These are phyloP conservation scores for Paracoccidioides lutzii DNA, from an alignment of 2,329 filamentous ascomycete genomes.

Conservation along the genomic window DNA sequence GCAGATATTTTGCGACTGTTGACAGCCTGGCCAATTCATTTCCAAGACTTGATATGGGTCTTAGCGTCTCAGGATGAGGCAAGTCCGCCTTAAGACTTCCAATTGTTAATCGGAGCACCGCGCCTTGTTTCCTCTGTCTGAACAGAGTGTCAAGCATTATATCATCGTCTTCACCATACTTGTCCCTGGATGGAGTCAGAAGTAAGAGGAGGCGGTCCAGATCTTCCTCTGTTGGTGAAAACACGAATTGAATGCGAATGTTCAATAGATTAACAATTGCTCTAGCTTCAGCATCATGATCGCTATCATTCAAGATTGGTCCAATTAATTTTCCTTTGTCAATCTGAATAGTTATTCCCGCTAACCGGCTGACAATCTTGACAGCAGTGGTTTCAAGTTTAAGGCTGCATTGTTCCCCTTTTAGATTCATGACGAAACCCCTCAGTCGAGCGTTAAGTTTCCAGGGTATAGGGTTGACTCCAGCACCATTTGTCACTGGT, in stretches of 20 bases:
- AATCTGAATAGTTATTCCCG: slow-evolving; percentile 59
- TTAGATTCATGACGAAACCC: slow-evolving; percentile 61
- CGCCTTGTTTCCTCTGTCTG: slow-evolving; percentile 72
- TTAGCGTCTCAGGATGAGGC: slow-evolving; percentile 50
- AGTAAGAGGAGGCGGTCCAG: slow-evolving; percentile 70
- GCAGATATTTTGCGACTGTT: slow-evolving; percentile 83
- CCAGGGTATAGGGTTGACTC: slow-evolving; percentile 10
- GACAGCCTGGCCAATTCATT: slow-evolving; percentile 72
- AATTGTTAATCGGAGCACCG: slow-evolving; percentile 60
- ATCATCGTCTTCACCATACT: slow-evolving; percentile 80
- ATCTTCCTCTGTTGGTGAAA: slow-evolving; percentile 62
- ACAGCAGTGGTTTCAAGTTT: slow-evolving; percentile 65
- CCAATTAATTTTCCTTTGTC: slow-evolving; percentile 63
- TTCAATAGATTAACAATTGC: slow-evolving; percentile 48
- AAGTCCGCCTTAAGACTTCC: slow-evolving; percentile 52
- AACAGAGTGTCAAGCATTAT: slow-evolving; percentile 88
- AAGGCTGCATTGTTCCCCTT: slow-evolving; percentile 64
- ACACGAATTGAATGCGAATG: slow-evolving; percentile 59
- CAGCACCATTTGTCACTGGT: slow-evolving; percentile 8
- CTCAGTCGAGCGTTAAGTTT: slow-evolving; percentile 69
- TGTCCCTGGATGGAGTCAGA: slow-evolving; percentile 82
- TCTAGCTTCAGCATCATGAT: slow-evolving; percentile 11
- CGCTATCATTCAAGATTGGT: slow-evolving; percentile 44
- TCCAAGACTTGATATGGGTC: slow-evolving; percentile 55
- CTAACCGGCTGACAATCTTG: slow-evolving; percentile 63